Conservation (phyloP, 306 rosid genomes). For the Phaseolus lunatus region DNA sequence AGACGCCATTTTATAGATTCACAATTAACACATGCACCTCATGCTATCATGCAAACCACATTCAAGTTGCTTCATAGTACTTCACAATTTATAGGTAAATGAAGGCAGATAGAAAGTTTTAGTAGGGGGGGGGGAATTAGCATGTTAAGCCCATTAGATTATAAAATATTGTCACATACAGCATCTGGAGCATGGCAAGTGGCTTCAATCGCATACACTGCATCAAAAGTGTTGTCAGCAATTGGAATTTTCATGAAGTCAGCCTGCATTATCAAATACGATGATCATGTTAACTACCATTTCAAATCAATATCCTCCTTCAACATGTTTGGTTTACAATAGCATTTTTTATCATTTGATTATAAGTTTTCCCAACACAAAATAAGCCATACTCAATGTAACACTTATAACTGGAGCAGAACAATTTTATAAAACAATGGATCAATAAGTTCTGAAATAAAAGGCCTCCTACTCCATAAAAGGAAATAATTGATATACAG, state of each 20-base stretch:
- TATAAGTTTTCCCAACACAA: slow-evolving; percentile 2
- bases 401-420: slow-evolving; percentile 7
- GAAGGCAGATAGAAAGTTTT: slow-evolving; percentile 5
- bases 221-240: slow-evolving; percentile 82
- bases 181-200: slow-evolving; percentile 99
- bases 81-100: background rate
- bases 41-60: slow-evolving; percentile 13
- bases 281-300: slow-evolving; percentile 19
- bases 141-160: slow-evolving; percentile 6
- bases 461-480: background rate
- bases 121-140: background rate
- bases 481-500: slow-evolving; percentile 35
- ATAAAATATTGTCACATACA: slow-evolving; percentile 52
- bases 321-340: slow-evolving; percentile 1
- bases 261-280: slow-evolving; percentile 66
- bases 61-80: slow-evolving; percentile 5
- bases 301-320: background rate
- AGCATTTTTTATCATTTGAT: slow-evolving; percentile 1
- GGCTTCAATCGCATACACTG: slow-evolving; percentile 97
- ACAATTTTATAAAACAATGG: slow-evolving; percentile 1
- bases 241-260: slow-evolving; percentile 98
- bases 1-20: slow-evolving; percentile 29
- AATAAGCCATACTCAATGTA: slow-evolving; percentile 2
- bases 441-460: slow-evolving; percentile 16
- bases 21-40: slow-evolving; percentile 15